phyloP scores from a whole-genome alignment of 352 stramenopile genomes.

The Phytopythium vexans region DNA sequence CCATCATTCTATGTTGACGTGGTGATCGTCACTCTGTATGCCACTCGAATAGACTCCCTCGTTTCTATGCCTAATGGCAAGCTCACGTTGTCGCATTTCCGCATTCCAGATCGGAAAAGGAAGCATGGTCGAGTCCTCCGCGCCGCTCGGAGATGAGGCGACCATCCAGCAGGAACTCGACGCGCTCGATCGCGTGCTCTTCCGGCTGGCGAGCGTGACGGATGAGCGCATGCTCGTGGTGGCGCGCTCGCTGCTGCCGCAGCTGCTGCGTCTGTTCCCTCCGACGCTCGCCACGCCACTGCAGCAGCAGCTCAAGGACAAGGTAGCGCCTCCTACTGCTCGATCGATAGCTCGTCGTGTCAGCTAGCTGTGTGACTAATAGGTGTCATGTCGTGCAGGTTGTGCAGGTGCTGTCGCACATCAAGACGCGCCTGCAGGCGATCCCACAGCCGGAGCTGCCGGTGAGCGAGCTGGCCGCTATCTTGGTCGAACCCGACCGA shows the following conservation, averaged over 20 bases:
- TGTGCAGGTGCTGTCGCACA: conserved; percentile 63
- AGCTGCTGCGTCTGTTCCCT: conserved; percentile 66
- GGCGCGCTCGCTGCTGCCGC: conserved; percentile 59
- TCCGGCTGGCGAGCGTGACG: conserved; percentile 67
- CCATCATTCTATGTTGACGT: not conserved
- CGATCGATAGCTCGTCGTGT: not conserved
- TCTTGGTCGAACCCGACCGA: conserved; percentile 34
- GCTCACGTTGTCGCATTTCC: not conserved
- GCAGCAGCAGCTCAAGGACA: conserved; percentile 59
- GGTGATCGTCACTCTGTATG: not conserved
- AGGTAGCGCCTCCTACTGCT: conserved; percentile 27
- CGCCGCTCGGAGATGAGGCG: not conserved
- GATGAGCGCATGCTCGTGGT: conserved; percentile 63
- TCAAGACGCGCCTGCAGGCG: conserved; percentile 71
- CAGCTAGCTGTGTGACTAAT: conserved; percentile 2
- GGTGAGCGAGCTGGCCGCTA: conserved; percentile 37
- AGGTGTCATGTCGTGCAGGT: conserved; percentile 27
- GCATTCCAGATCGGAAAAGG: conserved; percentile 5
- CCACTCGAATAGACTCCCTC: not conserved
- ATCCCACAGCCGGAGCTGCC: conserved; percentile 43
- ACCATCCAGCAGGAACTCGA: conserved; percentile 49
- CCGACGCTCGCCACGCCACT: conserved; percentile 24
- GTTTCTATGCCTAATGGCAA: not conserved
- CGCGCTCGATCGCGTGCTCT: conserved; percentile 72
- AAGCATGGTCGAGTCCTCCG: too few species aligned